Base-by-base conservation (phyloP, 257 asterid species). In the Capsicum chinense region DNA sequence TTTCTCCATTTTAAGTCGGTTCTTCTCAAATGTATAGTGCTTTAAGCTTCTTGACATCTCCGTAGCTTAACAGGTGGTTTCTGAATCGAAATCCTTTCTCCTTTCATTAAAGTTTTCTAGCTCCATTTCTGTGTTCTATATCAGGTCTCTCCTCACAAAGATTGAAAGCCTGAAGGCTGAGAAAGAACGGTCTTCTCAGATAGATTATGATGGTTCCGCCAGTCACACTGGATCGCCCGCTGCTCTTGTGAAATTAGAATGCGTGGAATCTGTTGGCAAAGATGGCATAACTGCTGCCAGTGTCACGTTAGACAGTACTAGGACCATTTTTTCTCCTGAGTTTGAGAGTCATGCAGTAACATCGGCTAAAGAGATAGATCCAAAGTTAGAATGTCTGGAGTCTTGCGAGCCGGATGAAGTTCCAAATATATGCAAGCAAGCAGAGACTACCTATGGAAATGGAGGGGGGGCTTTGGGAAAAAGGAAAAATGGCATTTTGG, bases 121-220 rank as follows among this genome's bases (percentile, higher is more conserved):
- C 58, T 71, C 80, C 16, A 1, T 0, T 0, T 42, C 0, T 26
- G 6, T 11, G 15, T 64, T 9, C 21, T 11, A 66, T 82, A 81
- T 52, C 91, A 95, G 99, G 88, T 92, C 95, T 59, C 98, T 96
- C 12, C 90, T 92, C 91, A 88, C 92, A 9, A 91, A 93, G 87
- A 93, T 96, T 15, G 88, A 88, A 85, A 74, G 83, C 60, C 86
- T 96, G 71, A 91, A 89, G 88, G 88, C 93, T 56, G 90, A 90
- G 85, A 89, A 83, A 74, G 89, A 68, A 35, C 85, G 52, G 59
- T 73, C 58, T 73, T 15, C 59, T 73, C 58, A 47, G 39, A 73
- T 10, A n/a, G 56, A 73, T 47, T 73, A 73, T 73, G 80, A 73
- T 73, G 80, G 80, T 26, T 89, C 81, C 3, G 33, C 33, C 33